Evolutionary conservation across 2,329 filamentous ascomycete genomes (phyloP).

Genomic region (Pleomassaria siparia): DNA sequence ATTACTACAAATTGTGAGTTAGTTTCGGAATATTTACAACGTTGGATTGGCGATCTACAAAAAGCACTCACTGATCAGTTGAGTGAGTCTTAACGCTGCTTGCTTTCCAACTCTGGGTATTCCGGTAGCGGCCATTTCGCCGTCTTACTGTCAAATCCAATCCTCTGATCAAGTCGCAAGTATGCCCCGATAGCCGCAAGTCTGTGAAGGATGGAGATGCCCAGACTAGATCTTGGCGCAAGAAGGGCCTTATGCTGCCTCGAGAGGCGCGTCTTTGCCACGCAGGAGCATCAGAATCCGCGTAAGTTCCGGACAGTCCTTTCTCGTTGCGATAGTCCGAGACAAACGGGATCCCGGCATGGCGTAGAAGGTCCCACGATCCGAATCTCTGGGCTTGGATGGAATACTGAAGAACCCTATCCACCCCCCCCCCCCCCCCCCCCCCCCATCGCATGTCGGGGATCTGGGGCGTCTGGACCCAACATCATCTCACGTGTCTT

Average conservation of each 20-base stretch:
- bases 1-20: too few relatives aligned
- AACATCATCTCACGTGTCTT: constrained; percentile 12
- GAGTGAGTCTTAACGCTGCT: too few relatives aligned
- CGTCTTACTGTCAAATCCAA: not conserved
- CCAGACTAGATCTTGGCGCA: too few relatives aligned
- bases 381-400: not conserved
- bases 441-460: not conserved
- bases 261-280: not conserved
- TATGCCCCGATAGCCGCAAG: not conserved
- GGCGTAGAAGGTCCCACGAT: not conserved
- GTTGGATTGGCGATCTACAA: too few relatives aligned
- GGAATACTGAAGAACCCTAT: not conserved
- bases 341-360: not conserved
- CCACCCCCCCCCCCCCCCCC: not conserved
- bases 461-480: not conserved
- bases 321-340: not conserved
- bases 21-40: too few relatives aligned
- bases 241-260: not conserved
- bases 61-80: too few relatives aligned
- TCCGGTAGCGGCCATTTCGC: not conserved
- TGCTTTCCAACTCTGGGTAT: not conserved
- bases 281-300: not conserved
- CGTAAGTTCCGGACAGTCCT: not conserved
- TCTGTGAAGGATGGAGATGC: not conserved
- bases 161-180: not conserved